A percentile compares a stretch with the other conserved stretches of the same genome.
phyloP scores from a whole-genome alignment of 345 rosid genomes.

The Acer saccharum region DNA sequence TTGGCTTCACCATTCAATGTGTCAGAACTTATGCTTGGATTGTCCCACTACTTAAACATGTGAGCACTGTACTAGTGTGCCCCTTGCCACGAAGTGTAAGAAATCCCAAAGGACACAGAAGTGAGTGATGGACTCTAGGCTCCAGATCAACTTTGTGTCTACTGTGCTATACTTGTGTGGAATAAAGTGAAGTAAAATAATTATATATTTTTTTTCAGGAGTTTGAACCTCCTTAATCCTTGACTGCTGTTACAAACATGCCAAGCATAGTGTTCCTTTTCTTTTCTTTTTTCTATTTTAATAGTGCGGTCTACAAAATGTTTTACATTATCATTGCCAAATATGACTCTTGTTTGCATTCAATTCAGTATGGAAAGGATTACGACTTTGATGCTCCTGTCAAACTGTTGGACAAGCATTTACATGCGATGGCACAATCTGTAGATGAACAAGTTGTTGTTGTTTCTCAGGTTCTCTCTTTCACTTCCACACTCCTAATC shows the following conservation, averaged over 20 bases:
- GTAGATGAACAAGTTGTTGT: slow-evolving; percentile 87
- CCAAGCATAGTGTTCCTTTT: neutral
- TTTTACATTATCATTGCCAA: neutral
- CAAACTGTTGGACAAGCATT: slow-evolving; percentile 82
- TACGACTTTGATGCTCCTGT: slow-evolving; percentile 97
- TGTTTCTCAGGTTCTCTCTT: slow-evolving; percentile 70
- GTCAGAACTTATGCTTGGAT: neutral
- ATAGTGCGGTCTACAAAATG: neutral
- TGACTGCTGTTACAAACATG: neutral
- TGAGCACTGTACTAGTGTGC: neutral
- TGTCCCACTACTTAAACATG: neutral
- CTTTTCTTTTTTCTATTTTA: neutral
- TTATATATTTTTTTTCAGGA: neutral
- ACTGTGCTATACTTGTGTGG: neutral
- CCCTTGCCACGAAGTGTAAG: neutral
- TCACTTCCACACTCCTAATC: slow-evolving; percentile 4
- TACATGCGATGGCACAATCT: slow-evolving; percentile 87
- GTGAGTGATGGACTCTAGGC: neutral
- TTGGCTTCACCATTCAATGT: neutral
- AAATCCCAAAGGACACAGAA: neutral
- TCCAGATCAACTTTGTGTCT: neutral
- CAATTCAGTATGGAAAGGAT: slow-evolving; percentile 84
- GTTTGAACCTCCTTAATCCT: too few relatives aligned
- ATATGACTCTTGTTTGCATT: slow-evolving; percentile 5
- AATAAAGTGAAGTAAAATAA: neutral